Evolutionary conservation across 495 filamentous ascomycete species (phyloP), one percentile per base, ranked within the genome.

Genomic region (Poronia punctata): DNA sequence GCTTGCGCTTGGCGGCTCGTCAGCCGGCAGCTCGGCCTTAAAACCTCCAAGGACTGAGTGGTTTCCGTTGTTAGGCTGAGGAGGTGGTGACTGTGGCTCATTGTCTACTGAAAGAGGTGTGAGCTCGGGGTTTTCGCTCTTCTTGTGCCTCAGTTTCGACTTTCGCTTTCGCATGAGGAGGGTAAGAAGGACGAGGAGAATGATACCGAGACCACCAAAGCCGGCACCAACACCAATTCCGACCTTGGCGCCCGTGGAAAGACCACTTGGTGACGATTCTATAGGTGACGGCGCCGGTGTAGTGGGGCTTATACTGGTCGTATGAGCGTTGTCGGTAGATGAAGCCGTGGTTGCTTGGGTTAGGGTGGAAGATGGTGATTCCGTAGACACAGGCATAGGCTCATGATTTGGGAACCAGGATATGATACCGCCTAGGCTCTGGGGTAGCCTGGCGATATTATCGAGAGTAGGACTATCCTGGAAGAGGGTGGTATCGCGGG

Each of bases 371-470:
- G 14, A 23, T 18, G 18, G n/a, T n/a, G 24, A 20, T 5, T 15
- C 6, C 7, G 38, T 41, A 26, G 23, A 12, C 10, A 19, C 28
- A 16, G 37, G 19, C 28, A 22, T 21, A 1, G 58, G 58, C 8
- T 34, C 23, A 24, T 53, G 44, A 7, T 43, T 40, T 1, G 22
- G 12, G 6, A 35, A 45, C 56, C 56, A 64, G 18, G 54, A 55
- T 27, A 64, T 59, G 0, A 38, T 34, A 0, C 53, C 61, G 2
- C 61, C 53, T 3, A 30, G 2, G 8, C 20, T 39, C 7, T 16
- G 27, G 3, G 61, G 61, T 8, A 65, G 50, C 4, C 40, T 29
- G 2, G 41, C 61, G 25, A 60, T 44, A 7, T 35, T 38, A 8
- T 41, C 33, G 12, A 62, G 49, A 4, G 20, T 41, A 3, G 46